Evolutionary conservation across 1,284 basidiomycete species (phyloP).

Genomic region (Malassezia restricta): DNA sequence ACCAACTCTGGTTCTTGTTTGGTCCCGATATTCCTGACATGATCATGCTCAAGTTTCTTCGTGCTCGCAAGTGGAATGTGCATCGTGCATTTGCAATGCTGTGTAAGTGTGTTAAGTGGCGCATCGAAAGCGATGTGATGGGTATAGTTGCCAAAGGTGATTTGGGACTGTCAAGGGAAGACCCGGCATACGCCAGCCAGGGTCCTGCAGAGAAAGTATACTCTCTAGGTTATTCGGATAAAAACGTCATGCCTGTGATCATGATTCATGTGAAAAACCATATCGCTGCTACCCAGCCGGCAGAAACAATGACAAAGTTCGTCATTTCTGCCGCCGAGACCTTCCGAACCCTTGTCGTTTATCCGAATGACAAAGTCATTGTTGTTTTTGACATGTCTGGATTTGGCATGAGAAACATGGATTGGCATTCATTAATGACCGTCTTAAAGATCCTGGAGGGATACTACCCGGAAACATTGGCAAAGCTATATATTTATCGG

Average conservation of each 20-base stretch:
- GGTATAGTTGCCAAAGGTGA: slow-evolving; percentile 46
- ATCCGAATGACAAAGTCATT: slow-evolving; percentile 45
- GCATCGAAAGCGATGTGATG: slow-evolving; percentile 42
- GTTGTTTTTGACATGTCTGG: slow-evolving; percentile 46
- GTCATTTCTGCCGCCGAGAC: slow-evolving; percentile 45
- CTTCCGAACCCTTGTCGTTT: slow-evolving; percentile 42
- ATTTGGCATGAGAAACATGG: slow-evolving; percentile 40
- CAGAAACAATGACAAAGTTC: slow-evolving; percentile 46
- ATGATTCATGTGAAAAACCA: slow-evolving; percentile 41
- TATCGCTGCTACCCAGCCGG: slow-evolving; percentile 36
- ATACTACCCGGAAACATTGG: slow-evolving; percentile 47
- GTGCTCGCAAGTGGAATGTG: slow-evolving; percentile 47
- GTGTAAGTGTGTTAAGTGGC: slow-evolving; percentile 40
- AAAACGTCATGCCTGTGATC: slow-evolving; percentile 43
- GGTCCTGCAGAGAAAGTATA: slow-evolving; percentile 45
- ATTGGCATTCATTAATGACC: slow-evolving; percentile 31
- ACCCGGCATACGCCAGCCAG: slow-evolving; percentile 43
- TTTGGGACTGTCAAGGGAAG: slow-evolving; percentile 36
- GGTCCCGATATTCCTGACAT: slow-evolving; percentile 40
- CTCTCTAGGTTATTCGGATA: slow-evolving; percentile 39
- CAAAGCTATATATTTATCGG: slow-evolving; percentile 44
- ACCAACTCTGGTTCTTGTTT: slow-evolving; percentile 46
- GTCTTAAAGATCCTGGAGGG: slow-evolving; percentile 43
- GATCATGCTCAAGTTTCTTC: slow-evolving; percentile 45
- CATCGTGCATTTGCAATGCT: slow-evolving; percentile 47